Base-by-base conservation (phyloP, 495 filamentous ascomycete species). In the Elaphomyces granulatus region DNA sequence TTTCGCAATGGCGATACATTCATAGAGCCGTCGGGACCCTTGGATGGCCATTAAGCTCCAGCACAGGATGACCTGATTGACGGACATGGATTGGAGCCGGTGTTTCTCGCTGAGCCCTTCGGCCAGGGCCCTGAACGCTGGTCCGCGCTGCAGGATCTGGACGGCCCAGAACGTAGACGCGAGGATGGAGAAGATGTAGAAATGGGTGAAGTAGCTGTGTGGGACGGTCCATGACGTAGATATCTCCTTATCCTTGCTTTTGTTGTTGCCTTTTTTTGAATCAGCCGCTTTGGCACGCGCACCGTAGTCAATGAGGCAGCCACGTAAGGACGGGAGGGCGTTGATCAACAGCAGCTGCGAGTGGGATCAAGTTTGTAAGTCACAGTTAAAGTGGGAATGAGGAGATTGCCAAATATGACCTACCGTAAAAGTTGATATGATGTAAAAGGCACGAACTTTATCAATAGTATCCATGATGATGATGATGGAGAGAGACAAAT, bases 191-290 rank as follows among this genome's bases (percentile, higher is more conserved):
- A 74, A 52, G 23, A 83, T 51, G 51, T 98, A 98, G 59, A 94
- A 98, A 41, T 87, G 79, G 6, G 61, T 68, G 60, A 98, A 98
- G 68, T 78, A 98, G 37, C 68, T 63, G 55, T 95, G 90, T 2
- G 92, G 87, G 8, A 96, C 81, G 51, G 59, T 64, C 48, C 70
- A 51, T 32, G 55, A 58, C 28, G 72, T 8, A 77, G 42, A 38
- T 45, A 49, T 49, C 81, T 78, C 23, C 81, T 66, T 4, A 58
- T 38, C 20, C 45, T 43, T 30, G 49, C 37, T 19, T 45, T 19
- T 12, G 45, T 33, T 4, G 37, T 32, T 50, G 20, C 37, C 45
- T 34, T 37, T 32, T 32, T 38, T 34, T 38, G 32, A 8, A 16
- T 15, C 32, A 28, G 17, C 43, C 26, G 28, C 12, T 16, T 30